These are phyloP conservation scores for Carex cristatella DNA, from an alignment of 176 grass and related monocot species.

Conservation along the genomic window DNA sequence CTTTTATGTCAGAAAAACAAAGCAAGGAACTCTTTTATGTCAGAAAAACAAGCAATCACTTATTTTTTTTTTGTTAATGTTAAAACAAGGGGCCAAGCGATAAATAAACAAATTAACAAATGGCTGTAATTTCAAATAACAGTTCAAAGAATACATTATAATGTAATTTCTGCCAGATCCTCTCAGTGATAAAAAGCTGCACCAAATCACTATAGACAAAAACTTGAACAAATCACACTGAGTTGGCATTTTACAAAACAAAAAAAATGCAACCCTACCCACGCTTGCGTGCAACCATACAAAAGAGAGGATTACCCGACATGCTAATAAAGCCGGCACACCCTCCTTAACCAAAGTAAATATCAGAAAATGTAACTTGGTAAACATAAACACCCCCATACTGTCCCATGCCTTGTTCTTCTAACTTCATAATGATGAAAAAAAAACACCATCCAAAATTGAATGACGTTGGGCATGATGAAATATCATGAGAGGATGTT, in stretches of 20 bases:
- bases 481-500: conserved; percentile 18
- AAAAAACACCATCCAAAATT: conserved; percentile 11
- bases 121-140: conserved; percentile 23
- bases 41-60: not conserved
- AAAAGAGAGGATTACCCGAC: conserved; percentile 13
- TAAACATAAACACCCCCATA: conserved; percentile 20
- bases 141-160: conserved; percentile 17
- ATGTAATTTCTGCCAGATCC: conserved; percentile 8
- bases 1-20: not conserved
- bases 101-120: conserved; percentile 22
- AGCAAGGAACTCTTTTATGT: not conserved
- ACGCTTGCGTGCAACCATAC: conserved; percentile 7
- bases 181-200: conserved; percentile 7
- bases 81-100: not conserved
- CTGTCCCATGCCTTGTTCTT: conserved; percentile 9
- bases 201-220: conserved; percentile 23
- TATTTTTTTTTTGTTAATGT: not conserved
- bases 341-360: conserved; percentile 18
- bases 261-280: conserved; percentile 23
- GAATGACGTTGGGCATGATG: conserved; percentile 8
- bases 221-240: conserved; percentile 33
- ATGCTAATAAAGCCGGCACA: conserved; percentile 27
- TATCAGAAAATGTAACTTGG: conserved; percentile 17
- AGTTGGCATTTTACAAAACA: conserved; percentile 37
- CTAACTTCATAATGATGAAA: not conserved